These are phyloP conservation scores for Lanmaoa rubissima DNA, from an alignment of 768 basidiomycete genomes.

Conservation along the genomic window DNA sequence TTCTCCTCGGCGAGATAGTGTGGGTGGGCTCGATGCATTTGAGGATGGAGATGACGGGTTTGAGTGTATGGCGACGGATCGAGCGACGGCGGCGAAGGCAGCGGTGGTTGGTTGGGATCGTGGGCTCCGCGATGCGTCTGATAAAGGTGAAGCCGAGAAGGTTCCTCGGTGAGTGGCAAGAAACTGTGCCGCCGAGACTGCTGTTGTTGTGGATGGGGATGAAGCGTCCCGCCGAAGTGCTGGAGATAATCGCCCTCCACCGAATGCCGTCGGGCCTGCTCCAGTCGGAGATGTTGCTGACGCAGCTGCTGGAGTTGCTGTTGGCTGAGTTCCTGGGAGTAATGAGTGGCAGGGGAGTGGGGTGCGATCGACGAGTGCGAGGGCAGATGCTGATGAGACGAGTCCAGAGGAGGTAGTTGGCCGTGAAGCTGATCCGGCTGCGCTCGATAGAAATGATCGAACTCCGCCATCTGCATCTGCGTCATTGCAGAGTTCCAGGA, in stretches of 20 bases:
- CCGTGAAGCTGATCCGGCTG: conserved; percentile 36
- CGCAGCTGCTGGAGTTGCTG: conserved; percentile 42
- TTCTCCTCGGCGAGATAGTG: conserved; percentile 36
- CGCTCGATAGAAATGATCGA: conserved; percentile 46
- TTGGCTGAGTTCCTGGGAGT: conserved; percentile 49
- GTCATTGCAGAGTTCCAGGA: conserved; percentile 90
- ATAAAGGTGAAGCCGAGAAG: conserved; percentile 34
- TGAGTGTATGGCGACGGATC: conserved; percentile 31
- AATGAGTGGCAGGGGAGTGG: conserved; percentile 34
- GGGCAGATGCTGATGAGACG: conserved; percentile 45
- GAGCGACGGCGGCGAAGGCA: conserved; percentile 35
- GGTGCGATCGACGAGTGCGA: conserved; percentile 51
- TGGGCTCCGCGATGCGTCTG: conserved; percentile 36
- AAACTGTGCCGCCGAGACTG: conserved; percentile 29
- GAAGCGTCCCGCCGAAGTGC: conserved; percentile 34
- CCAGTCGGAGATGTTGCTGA: conserved; percentile 37
- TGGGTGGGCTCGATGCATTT: conserved; percentile 33
- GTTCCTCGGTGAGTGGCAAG: conserved; percentile 27
- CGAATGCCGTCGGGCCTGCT: conserved; percentile 33
- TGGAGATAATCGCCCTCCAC: conserved; percentile 39
- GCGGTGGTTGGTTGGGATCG: conserved; percentile 23
- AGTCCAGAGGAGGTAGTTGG: conserved; percentile 47
- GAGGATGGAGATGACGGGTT: conserved; percentile 35
- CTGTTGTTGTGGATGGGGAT: conserved; percentile 29
- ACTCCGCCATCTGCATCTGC: conserved; percentile 43